Evolutionary conservation across 2,329 filamentous ascomycete species (phyloP).

Genomic region (Drechslerella coelobrocha): DNA sequence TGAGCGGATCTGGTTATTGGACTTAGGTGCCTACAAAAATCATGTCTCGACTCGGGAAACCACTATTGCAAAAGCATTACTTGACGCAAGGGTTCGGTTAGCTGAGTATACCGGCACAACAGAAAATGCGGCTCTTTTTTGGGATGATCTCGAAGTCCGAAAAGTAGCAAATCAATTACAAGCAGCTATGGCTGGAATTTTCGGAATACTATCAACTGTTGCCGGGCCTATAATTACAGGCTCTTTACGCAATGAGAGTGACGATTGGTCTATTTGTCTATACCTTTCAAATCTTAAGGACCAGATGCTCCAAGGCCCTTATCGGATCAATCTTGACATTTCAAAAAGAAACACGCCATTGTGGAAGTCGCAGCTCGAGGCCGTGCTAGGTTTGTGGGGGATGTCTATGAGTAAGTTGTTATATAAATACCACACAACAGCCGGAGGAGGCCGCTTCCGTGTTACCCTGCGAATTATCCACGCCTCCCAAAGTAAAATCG

Average conservation of each 20-base stretch:
- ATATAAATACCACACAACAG: neutral
- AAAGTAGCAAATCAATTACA: neutral
- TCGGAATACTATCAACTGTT: slow-evolving; percentile 1
- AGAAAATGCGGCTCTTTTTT: neutral
- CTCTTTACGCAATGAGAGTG: neutral
- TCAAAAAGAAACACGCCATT: neutral
- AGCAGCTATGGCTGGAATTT: neutral
- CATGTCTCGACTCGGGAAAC: neutral
- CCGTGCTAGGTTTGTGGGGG: neutral
- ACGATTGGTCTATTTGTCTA: neutral
- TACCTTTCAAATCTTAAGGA: neutral
- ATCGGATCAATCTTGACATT: neutral
- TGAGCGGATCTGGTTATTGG: too few species aligned
- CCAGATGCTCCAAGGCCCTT: too few species aligned
- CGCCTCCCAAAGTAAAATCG: too few species aligned
- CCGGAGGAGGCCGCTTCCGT: neutral
- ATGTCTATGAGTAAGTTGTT: neutral
- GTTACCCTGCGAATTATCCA: neutral
- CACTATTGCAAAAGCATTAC: neutral
- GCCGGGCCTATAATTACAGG: neutral
- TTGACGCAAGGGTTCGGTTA: neutral
- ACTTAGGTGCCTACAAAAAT: neutral
- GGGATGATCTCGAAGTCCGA: slow-evolving; percentile 12
- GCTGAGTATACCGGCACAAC: neutral
- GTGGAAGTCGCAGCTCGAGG: neutral